A percentile compares a stretch with the other conserved stretches of the same genome.
Evolutionary conservation across 306 rosid genomes (phyloP).

Genomic region (Pyrus bretschneideri): DNA sequence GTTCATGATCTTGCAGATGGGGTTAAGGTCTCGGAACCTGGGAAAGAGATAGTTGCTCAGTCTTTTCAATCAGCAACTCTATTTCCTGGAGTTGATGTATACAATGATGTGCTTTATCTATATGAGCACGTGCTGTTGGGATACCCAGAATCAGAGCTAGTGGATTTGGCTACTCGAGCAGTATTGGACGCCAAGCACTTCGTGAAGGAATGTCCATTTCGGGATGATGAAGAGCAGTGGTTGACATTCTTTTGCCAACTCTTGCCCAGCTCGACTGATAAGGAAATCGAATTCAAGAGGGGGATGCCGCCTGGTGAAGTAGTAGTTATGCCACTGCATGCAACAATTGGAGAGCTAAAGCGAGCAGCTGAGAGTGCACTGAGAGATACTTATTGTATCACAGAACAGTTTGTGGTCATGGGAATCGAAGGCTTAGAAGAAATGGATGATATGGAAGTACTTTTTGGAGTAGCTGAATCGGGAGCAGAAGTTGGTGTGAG

Average conservation of each 20-base stretch:
- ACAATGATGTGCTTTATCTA: slow-evolving; percentile 50
- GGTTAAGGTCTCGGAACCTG: slow-evolving; percentile 29
- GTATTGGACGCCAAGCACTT: slow-evolving; percentile 68
- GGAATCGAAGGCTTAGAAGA: slow-evolving; percentile 53
- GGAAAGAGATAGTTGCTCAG: slow-evolving; percentile 7
- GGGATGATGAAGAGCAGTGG: slow-evolving; percentile 53
- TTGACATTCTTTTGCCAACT: slow-evolving; percentile 56
- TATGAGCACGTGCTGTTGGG: slow-evolving; percentile 63
- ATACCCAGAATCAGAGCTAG: slow-evolving; percentile 54
- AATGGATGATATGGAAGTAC: slow-evolving; percentile 43
- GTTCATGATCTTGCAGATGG: slow-evolving; percentile 49
- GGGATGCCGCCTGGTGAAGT: slow-evolving; percentile 52
- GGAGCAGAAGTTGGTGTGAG: slow-evolving; percentile 55
- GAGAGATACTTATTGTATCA: slow-evolving; percentile 71
- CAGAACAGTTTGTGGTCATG: slow-evolving; percentile 42
- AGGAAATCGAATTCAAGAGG: slow-evolving; percentile 24
- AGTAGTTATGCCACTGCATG: slow-evolving; percentile 56
- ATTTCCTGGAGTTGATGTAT: slow-evolving; percentile 54
- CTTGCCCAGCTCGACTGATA: slow-evolving; percentile 38
- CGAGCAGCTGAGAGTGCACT: slow-evolving; percentile 56
- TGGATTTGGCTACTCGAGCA: slow-evolving; percentile 52
- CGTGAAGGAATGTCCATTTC: slow-evolving; percentile 57
- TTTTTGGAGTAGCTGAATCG: slow-evolving; percentile 54
- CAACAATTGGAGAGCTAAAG: slow-evolving; percentile 71
- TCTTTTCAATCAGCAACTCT: slow-evolving; percentile 19